phyloP scores from a whole-genome alignment of 768 basidiomycete genomes.

The Serpula lacrymans region DNA sequence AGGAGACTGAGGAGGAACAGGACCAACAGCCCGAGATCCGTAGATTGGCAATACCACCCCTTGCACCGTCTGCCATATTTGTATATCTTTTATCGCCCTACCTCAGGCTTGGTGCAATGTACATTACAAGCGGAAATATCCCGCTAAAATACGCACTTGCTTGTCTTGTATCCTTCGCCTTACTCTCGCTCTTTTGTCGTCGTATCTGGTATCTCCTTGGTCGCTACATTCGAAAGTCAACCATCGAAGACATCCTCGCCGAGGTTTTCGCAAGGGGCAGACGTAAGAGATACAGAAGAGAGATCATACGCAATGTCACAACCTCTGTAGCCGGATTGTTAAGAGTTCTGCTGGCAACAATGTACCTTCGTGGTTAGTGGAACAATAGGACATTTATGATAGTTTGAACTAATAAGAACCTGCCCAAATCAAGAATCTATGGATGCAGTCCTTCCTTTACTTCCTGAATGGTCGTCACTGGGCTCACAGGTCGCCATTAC shows the following conservation, averaged over 20 bases:
- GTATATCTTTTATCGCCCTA: constrained; percentile 68
- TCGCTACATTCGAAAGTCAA: constrained; percentile 61
- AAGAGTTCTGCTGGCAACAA: constrained; percentile 49
- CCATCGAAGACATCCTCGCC: constrained; percentile 63
- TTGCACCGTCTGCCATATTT: constrained; percentile 56
- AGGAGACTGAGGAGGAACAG: constrained; percentile 37
- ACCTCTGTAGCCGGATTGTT: constrained; percentile 42
- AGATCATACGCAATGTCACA: constrained; percentile 41
- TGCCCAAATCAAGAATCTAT: constrained; percentile 44
- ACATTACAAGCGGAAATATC: constrained; percentile 46
- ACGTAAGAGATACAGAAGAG: constrained; percentile 44
- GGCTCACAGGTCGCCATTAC: constrained; percentile 40
- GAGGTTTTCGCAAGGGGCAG: constrained; percentile 55
- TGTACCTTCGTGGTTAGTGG: constrained; percentile 65
- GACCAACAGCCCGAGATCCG: constrained; percentile 5
- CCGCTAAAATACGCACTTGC: constrained; percentile 51
- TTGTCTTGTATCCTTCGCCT: constrained; percentile 49
- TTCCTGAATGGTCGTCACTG: constrained; percentile 33
- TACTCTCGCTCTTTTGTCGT: constrained; percentile 55
- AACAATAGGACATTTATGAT: background rate
- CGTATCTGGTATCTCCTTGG: constrained; percentile 80
- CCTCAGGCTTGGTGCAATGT: constrained; percentile 68
- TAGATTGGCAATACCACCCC: constrained; percentile 36
- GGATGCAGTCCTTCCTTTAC: constrained; percentile 46
- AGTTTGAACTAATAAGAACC: constrained; percentile 9